Evolutionary conservation across 2,329 filamentous ascomycete genomes (phyloP).

Genomic region (Hawksworthiomyces lignivorus): DNA sequence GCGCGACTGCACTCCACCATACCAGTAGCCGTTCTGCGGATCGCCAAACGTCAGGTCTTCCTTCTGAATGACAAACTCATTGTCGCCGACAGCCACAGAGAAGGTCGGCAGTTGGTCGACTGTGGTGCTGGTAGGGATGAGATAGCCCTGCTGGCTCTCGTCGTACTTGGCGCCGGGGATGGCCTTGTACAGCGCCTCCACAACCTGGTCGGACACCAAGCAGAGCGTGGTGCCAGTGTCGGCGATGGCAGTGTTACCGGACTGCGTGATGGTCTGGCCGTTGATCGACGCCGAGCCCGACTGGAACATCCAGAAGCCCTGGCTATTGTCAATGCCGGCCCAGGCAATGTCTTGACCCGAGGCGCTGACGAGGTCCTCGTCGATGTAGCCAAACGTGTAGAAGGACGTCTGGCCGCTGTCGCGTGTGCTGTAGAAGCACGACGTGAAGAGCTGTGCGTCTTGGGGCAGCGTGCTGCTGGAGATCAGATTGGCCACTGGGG

Average conservation of each 20-base stretch:
- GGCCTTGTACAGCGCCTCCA: constrained; percentile 53
- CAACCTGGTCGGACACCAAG: constrained; percentile 54
- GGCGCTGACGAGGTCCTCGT: constrained; percentile 49
- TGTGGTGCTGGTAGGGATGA: constrained; percentile 49
- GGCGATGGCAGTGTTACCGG: constrained; percentile 57
- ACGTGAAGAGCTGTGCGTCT: constrained; percentile 53
- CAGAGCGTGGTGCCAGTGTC: constrained; percentile 66
- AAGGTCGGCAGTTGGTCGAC: constrained; percentile 50
- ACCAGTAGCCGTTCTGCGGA: constrained; percentile 46
- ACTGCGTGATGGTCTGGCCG: constrained; percentile 40
- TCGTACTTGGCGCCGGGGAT: constrained; percentile 56
- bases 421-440: constrained; percentile 50
- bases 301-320: constrained; percentile 62
- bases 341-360: constrained; percentile 50
- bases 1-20: constrained; percentile 58
- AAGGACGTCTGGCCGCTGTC: constrained; percentile 47
- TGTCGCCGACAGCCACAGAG: constrained; percentile 55
- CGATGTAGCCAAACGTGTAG: constrained; percentile 69
- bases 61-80: constrained; percentile 53
- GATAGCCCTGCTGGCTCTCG: constrained; percentile 50
- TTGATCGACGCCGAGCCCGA: constrained; percentile 51
- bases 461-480: constrained; percentile 36
- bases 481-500: constrained; percentile 65
- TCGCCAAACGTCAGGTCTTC: constrained; percentile 54
- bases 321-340: constrained; percentile 49